Conservation (phyloP, 1,284 basidiomycete genomes). For the Heterobasidion occidentale region DNA sequence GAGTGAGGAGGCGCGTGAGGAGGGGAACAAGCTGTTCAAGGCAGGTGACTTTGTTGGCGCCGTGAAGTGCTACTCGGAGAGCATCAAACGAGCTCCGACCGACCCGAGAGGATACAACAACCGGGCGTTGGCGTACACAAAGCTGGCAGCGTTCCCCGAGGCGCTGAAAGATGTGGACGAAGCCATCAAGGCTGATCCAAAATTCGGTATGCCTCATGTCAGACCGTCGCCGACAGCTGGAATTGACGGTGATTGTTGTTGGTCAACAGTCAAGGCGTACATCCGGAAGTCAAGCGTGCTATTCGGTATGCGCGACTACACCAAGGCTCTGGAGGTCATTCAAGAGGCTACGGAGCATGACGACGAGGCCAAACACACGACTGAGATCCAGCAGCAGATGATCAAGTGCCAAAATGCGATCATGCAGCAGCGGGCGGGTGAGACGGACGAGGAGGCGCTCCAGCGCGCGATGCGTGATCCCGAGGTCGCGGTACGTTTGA, state of each 20-base stretch:
- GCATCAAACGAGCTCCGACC: conserved; percentile 90
- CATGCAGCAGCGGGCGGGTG: conserved; percentile 74
- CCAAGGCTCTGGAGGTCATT: conserved; percentile 76
- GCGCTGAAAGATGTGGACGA: conserved; percentile 94
- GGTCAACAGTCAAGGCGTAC: conserved; percentile 77
- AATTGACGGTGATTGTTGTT: not conserved
- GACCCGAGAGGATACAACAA: conserved; percentile 97
- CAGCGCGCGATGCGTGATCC: conserved; percentile 96
- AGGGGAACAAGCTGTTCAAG: conserved; percentile 93
- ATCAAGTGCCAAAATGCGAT: conserved; percentile 78
- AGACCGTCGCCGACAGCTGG: not conserved
- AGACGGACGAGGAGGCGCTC: conserved; percentile 91
- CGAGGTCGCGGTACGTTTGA: conserved; percentile 71
- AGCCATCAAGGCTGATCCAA: conserved; percentile 88
- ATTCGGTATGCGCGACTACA: conserved; percentile 88
- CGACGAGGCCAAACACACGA: conserved; percentile 66
- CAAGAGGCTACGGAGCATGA: conserved; percentile 75
- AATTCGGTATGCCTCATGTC: conserved; percentile 52
- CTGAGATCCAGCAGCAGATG: conserved; percentile 77
- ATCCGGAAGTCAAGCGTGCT: conserved; percentile 90
- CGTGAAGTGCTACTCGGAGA: conserved; percentile 91
- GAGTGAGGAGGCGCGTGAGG: conserved; percentile 81
- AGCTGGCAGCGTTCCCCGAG: conserved; percentile 90
- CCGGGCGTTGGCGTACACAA: conserved; percentile 94
- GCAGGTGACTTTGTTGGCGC: conserved; percentile 86